A percentile compares a stretch with the other conserved stretches of the same genome.
phyloP scores from a whole-genome alignment of 2,329 filamentous ascomycete genomes.

The Bipolaris bicolor region DNA sequence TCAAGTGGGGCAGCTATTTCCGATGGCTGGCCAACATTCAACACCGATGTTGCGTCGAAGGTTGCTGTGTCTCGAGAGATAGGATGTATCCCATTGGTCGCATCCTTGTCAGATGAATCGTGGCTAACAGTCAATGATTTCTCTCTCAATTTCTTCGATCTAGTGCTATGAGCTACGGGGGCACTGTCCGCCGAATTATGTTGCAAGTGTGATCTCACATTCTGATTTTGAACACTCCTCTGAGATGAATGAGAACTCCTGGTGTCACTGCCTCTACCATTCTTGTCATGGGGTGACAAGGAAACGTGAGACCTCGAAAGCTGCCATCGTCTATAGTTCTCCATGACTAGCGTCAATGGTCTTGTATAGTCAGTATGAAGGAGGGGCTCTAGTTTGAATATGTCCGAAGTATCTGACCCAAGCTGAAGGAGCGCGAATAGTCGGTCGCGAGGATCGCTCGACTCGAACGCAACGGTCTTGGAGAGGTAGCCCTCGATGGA shows the following conservation, averaged over 20 bases:
- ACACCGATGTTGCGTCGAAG: background rate
- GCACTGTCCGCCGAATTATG: background rate
- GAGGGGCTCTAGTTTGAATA: background rate
- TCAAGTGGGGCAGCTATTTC: background rate
- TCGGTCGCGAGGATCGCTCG: conserved; percentile 2
- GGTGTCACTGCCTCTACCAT: background rate
- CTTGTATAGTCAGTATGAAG: background rate
- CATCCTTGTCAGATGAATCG: background rate
- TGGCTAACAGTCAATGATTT: background rate
- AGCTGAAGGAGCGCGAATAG: conserved; percentile 1
- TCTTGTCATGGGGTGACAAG: background rate
- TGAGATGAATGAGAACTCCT: background rate
- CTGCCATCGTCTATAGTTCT: background rate
- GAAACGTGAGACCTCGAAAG: background rate
- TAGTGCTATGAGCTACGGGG: background rate
- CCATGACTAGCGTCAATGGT: background rate
- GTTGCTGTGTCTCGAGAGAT: background rate
- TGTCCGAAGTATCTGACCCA: background rate
- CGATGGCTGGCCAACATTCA: background rate
- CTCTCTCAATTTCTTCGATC: background rate
- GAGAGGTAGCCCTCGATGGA: background rate
- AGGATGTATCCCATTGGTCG: background rate
- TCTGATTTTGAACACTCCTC: background rate
- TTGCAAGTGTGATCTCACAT: background rate
- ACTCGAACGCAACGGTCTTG: background rate